Evolutionary conservation across 1,284 basidiomycete species (phyloP), one percentile per base, ranked within the genome.

Genomic region (Flammula alnicola): DNA sequence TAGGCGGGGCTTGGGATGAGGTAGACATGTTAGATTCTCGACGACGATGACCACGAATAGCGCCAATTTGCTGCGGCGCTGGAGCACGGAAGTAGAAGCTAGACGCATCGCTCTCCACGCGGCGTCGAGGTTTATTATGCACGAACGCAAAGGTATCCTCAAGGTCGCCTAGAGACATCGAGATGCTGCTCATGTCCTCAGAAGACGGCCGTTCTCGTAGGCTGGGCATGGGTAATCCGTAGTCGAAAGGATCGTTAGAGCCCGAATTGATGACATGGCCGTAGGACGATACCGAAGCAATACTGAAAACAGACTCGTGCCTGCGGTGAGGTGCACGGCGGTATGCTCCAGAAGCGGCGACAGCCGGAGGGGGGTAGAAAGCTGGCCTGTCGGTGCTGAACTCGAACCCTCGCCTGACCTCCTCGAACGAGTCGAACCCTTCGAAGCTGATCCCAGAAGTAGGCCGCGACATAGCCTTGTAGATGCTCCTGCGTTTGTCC

Each of bases 221-320:
- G 43, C 74, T 80, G 46, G 75, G 75, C 31, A 75, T 67, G 39
- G 22, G 14, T 10, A 27, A 27, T 10, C 74, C 85, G 55, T 86
- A 93, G 41, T 88, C 86, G 66, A 92, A 93, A 1, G 91, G 88
- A 64, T 93, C 88, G 0, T 67, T 68, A 1, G 77, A 68, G 23
- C 88, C 87, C 11, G 75, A 68, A 46, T 86, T 78, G 54, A 90
- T 73, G 22, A 88, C 80, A 2, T 75, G 76, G 1, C 91, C 90
- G 47, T 90, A 89, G 0, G 88, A 92, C 0, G 90, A 93, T 19
- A 93, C 81, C 0, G 90, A 93, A 0, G 88, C 83, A 40, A 93
- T 84, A 61, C 88, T 93, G 65, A 86, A 78, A 6, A 82, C 58
- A 0, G 91, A 92, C 37, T 87, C 82, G 8, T 79, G 77, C 38